These are phyloP conservation scores for Lactarius tabidus DNA, from an alignment of 768 basidiomycete genomes.

Conservation along the genomic window DNA sequence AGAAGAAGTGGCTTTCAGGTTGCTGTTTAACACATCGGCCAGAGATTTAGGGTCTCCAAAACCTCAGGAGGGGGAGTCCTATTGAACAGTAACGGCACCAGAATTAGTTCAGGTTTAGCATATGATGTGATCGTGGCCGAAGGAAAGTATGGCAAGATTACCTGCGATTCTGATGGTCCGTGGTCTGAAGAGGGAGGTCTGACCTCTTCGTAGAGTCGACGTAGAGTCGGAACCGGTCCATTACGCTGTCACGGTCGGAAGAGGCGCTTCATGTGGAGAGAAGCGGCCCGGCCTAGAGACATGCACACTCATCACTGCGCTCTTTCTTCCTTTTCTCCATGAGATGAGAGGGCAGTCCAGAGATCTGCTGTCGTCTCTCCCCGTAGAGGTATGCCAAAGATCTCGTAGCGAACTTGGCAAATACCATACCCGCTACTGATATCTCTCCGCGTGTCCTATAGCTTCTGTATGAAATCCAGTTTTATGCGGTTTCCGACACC, in stretches of 20 bases:
- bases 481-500: slow-evolving; percentile 57
- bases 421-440: neutral
- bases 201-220: too few species aligned
- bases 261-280: too few species aligned
- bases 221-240: too few species aligned
- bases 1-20: neutral
- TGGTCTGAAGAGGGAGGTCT: neutral
- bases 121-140: neutral
- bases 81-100: neutral
- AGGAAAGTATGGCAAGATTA: neutral
- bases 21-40: neutral
- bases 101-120: neutral
- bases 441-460: slow-evolving; percentile 30
- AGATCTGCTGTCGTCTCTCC: slow-evolving; percentile 12
- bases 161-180: neutral
- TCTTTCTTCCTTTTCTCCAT: neutral
- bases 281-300: neutral
- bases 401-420: neutral
- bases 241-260: too few species aligned
- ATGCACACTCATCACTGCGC: neutral
- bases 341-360: neutral
- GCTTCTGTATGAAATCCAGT: slow-evolving; percentile 78
- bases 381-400: slow-evolving; percentile 7
- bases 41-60: neutral
- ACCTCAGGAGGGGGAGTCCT: neutral